Evolutionary conservation across 345 rosid genomes (phyloP).

Genomic region (Sonneratia alba): DNA sequence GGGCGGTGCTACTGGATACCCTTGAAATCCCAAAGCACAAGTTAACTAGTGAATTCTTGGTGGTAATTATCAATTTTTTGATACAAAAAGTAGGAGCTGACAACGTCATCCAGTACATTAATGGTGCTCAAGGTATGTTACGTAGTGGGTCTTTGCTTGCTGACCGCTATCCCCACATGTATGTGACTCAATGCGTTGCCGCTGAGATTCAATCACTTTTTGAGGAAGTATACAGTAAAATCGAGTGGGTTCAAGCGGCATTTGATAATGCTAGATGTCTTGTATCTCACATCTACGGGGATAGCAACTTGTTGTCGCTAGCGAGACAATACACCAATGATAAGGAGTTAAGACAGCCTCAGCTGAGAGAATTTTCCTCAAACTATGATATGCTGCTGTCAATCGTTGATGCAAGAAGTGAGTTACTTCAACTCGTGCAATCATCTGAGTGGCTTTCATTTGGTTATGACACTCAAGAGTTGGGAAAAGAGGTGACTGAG

Average conservation of each 20-base stretch:
- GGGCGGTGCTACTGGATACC: neutral
- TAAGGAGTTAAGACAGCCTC: neutral
- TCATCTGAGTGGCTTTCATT: conserved; percentile 2
- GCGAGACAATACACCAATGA: neutral
- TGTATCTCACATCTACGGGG: neutral
- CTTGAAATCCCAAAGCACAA: neutral
- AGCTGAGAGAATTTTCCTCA: neutral
- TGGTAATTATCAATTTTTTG: neutral
- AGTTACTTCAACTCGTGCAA: neutral
- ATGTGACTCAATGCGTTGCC: neutral
- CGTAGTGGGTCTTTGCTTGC: neutral
- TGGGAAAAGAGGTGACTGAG: neutral
- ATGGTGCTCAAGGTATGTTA: neutral
- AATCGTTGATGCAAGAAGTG: neutral
- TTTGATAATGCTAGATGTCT: conserved; percentile 1
- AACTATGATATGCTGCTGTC: neutral
- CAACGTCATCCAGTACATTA: neutral
- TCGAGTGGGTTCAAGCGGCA: neutral
- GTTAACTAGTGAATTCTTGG: neutral
- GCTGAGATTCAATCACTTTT: neutral
- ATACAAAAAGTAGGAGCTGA: neutral
- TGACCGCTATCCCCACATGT: neutral
- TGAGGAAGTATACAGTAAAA: neutral
- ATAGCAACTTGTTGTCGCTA: neutral
- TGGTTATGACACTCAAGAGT: neutral